phyloP scores from a whole-genome alignment of 176 grass and related monocot genomes.

The Carex cristatella region DNA sequence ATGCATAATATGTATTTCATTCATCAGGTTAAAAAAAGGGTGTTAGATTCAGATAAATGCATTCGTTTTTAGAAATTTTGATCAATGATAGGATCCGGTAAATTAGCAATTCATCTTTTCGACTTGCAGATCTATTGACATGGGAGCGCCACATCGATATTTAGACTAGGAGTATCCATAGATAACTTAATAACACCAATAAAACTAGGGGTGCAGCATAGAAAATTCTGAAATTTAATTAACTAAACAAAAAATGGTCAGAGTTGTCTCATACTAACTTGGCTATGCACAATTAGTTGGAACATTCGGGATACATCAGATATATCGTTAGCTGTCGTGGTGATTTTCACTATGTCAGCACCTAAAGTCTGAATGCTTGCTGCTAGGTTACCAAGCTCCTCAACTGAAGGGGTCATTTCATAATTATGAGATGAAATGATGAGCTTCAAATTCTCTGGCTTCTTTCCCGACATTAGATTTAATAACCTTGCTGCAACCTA shows the following conservation, averaged over 20 bases:
- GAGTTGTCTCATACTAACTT: slow-evolving; percentile 41
- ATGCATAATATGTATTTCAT: neutral
- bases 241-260: neutral
- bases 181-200: neutral
- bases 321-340: slow-evolving; percentile 82
- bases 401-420: slow-evolving; percentile 63
- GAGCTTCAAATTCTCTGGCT: slow-evolving; percentile 78
- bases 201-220: neutral
- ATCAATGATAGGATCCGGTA: neutral
- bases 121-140: neutral
- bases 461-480: slow-evolving; percentile 64
- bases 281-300: slow-evolving; percentile 60
- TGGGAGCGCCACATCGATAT: neutral
- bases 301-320: slow-evolving; percentile 84
- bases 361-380: slow-evolving; percentile 67
- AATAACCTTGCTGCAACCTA: slow-evolving; percentile 81
- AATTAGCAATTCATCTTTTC: neutral
- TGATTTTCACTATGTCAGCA: slow-evolving; percentile 92
- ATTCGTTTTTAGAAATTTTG: neutral
- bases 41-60: neutral
- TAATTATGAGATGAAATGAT: slow-evolving; percentile 94
- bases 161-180: neutral
- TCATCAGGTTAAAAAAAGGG: neutral
- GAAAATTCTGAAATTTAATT: neutral
- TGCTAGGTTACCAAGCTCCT: slow-evolving; percentile 60